Percentiles rank a stretch among this genome's conserved stretches.
Evolutionary conservation across 2,329 filamentous ascomycete genomes (phyloP).

Genomic region (Fusarium oligoseptatum): DNA sequence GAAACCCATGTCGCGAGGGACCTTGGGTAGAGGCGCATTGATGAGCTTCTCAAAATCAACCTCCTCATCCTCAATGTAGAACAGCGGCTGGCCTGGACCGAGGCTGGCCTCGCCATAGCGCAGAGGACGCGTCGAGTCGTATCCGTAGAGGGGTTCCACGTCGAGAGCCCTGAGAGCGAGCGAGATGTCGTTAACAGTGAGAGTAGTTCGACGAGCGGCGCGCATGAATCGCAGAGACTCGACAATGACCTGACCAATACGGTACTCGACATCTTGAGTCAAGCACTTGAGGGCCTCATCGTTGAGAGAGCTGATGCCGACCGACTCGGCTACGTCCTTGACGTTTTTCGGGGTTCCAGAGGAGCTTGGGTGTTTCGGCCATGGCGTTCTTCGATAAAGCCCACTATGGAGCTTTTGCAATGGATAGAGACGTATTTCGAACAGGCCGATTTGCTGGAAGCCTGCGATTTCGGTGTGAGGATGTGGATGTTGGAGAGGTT

Average conservation of each 20-base stretch:
- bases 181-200: slow-evolving; percentile 90
- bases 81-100: slow-evolving; percentile 92
- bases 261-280: slow-evolving; percentile 94
- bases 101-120: slow-evolving; percentile 94
- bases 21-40: slow-evolving; percentile 94
- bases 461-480: background rate
- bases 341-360: slow-evolving; percentile 99
- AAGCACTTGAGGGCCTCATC: slow-evolving; percentile 91
- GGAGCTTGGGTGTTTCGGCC: slow-evolving; percentile 64
- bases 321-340: slow-evolving; percentile 94
- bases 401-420: background rate
- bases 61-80: slow-evolving; percentile 98
- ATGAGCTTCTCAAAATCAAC: slow-evolving; percentile 99
- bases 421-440: background rate
- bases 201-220: slow-evolving; percentile 84
- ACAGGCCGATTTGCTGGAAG: background rate
- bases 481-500: background rate
- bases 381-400: slow-evolving; percentile 42
- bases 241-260: slow-evolving; percentile 91
- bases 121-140: slow-evolving; percentile 90
- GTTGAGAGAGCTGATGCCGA: slow-evolving; percentile 84
- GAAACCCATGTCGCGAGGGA: slow-evolving; percentile 91
- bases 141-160: slow-evolving; percentile 95
- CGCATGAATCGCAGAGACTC: slow-evolving; percentile 98
- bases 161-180: slow-evolving; percentile 88